Evolutionary conservation across 116 monocot species (phyloP), one percentile per base, ranked within the genome.

Genomic region (Phalaenopsis hybrid): DNA sequence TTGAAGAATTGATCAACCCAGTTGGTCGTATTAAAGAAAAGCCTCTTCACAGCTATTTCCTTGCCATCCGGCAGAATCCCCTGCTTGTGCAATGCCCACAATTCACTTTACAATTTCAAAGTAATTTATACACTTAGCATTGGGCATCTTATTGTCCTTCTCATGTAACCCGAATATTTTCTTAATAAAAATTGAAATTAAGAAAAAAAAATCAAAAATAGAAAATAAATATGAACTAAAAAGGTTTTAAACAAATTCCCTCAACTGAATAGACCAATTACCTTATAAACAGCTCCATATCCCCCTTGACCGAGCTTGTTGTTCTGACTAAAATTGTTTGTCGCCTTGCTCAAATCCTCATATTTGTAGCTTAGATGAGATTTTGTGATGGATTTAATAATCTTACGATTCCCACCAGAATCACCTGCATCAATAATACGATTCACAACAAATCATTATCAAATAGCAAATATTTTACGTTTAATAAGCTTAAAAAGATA

Each of bases 281-380:
- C 90, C 88, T 88, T 91, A 61, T 88, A 91, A n/a, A 91, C 91
- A 12, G 88, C 85, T 8, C 91, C 91, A 79, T 78, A 84, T 0
- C 91, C 88, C 4, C 91, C 91, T 76, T 91, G 91, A 57, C 91
- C 88, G 21, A 91, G 79, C 81, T 91, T 91, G 84, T 91, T 86
- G 16, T 37, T 81, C 68, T 83, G 86, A 57, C 68, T 86, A 80
- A 91, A 91, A 59, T 82, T 61, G 31, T 85, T 82, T 2, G 90
- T 91, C 33, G 90, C 90, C 23, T 82, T 91, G 18, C 57, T 68
- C 78, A 91, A 78, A 46, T 84, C 87, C 51, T 88, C 88, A 79
- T 91, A 88, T 17, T 84, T 88, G 86, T 88, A 91, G 72, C 84
- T 79, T 20, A 88, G 78, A 4, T 72, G 74, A n/a, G 90, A 91